phyloP scores from a whole-genome alignment of 768 basidiomycete genomes.

The Tylopilus vinaceipallidus region DNA sequence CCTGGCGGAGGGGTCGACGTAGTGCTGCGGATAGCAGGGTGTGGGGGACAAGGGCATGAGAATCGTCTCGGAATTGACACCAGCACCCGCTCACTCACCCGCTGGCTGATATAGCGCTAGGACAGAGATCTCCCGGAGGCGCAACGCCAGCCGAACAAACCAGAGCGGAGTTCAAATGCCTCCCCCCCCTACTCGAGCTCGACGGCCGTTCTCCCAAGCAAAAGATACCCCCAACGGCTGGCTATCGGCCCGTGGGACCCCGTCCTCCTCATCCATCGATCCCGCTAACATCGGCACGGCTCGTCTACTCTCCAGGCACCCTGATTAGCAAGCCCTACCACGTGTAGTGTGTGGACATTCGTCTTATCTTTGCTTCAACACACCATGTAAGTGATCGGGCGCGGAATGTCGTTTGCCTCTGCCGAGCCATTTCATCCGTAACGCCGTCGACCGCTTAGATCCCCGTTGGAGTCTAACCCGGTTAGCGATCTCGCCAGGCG shows the following conservation, averaged over 20 bases:
- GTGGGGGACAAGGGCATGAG: constrained; percentile 22
- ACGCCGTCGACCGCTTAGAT: no score
- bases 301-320: not conserved
- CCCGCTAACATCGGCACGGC: not conserved
- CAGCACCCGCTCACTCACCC: no score
- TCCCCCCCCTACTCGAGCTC: no score
- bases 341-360: not conserved
- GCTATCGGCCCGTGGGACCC: not conserved
- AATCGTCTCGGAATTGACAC: constrained; percentile 9
- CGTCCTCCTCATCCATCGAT: not conserved
- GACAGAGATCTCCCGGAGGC: no score
- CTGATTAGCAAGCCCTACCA: no score
- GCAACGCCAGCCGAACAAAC: no score
- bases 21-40: constrained; percentile 23
- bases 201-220: not conserved
- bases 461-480: not conserved
- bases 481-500: not conserved
- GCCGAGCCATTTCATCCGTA: not conserved
- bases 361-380: no score
- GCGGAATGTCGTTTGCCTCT: not conserved
- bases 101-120: no score
- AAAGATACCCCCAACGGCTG: not conserved
- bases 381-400: not conserved
- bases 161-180: no score
- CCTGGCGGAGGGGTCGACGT: constrained; percentile 33